Base-by-base conservation (phyloP, 257 asterid species). In the Penstemon davidsonii region DNA sequence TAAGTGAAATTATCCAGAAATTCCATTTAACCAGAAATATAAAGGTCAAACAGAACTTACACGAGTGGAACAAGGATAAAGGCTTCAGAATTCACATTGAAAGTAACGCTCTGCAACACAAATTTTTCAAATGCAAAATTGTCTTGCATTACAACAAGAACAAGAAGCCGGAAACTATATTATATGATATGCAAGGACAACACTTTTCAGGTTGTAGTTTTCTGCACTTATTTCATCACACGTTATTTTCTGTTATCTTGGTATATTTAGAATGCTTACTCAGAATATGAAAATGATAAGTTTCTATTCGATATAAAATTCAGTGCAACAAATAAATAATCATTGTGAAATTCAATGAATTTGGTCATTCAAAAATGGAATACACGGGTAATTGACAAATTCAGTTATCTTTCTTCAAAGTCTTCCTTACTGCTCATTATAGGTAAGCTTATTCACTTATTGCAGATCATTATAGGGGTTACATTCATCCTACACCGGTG, bases 31-130 rank as follows among this genome's bases (percentile, higher is more conserved):
- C 33, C 33, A 25, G 33, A 25, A 25, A 25, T 25, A 1, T 25
- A 25, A 25, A 25, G 33, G 33, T 25, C 58, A 64, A 55, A 63
- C 10, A 54, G 57, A 68, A 62, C 52, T 68, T 25, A 53, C 56
- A 43, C 40, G 44, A 42, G 43, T 59, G 60, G 51, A 55, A 66
- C 52, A 54, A 46, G 65, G 70, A 54, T 46, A 72, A 68, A 55
- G 71, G 67, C 55, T 68, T 69, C 70, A 67, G 73, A 74, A 74
- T 62, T 70, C 67, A 68, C 66, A 67, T 61, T 3, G 55, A 62
- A 60, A 64, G 68, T 45, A 65, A 59, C 66, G 40, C 66, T 76
- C 71, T 66, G 70, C 80, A 76, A 71, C 74, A 72, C 65, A 77
- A 64, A 52, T 43, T 41, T 71, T 70, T 19, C 69, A 69, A 55